A percentile compares a stretch with the other conserved stretches of the same genome.
These are phyloP conservation scores for Hanseniaspora nectarophila DNA, from an alignment of 805 yeast genomes.

Conservation along the genomic window DNA sequence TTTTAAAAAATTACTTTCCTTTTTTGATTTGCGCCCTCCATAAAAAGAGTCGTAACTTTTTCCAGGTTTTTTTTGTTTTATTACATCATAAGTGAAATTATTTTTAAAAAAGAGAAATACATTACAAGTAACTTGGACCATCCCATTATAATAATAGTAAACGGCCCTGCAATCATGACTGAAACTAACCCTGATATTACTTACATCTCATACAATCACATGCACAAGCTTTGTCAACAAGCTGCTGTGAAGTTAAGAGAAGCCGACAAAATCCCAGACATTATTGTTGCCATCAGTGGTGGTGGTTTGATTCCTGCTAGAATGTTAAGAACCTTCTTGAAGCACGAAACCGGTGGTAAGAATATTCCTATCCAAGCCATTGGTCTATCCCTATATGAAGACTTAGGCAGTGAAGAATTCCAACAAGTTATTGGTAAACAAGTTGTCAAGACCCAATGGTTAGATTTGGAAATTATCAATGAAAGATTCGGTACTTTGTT, in stretches of 20 bases:
- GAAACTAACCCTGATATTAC: slow-evolving; percentile 30
- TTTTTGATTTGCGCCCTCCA: too few relatives aligned
- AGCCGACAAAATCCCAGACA: slow-evolving; percentile 36
- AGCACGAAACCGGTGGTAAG: slow-evolving; percentile 41
- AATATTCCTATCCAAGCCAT: slow-evolving; percentile 63
- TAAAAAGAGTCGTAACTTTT: too few relatives aligned
- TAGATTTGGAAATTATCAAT: slow-evolving; percentile 62
- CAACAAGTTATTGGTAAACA: slow-evolving; percentile 55
- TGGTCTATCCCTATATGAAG: slow-evolving; percentile 54
- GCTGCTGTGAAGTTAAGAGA: slow-evolving; percentile 43
- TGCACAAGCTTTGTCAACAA: slow-evolving; percentile 72
- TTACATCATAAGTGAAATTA: too few relatives aligned
- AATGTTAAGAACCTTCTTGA: slow-evolving; percentile 52
- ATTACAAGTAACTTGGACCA: too few relatives aligned
- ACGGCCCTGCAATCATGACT: too few relatives aligned
- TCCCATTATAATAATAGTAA: too few relatives aligned
- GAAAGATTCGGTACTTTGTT: slow-evolving; percentile 63
- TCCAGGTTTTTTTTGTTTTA: too few relatives aligned
- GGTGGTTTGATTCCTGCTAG: slow-evolving; percentile 65
- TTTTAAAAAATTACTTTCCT: too few relatives aligned
- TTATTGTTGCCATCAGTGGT: slow-evolving; percentile 59
- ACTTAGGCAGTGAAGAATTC: slow-evolving; percentile 35
- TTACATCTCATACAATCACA: slow-evolving; percentile 65
- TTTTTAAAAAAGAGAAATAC: too few relatives aligned
- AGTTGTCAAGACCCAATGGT: slow-evolving; percentile 82